Evolutionary conservation across 768 basidiomycete genomes (phyloP).

Genomic region (Termitomyces sp.): DNA sequence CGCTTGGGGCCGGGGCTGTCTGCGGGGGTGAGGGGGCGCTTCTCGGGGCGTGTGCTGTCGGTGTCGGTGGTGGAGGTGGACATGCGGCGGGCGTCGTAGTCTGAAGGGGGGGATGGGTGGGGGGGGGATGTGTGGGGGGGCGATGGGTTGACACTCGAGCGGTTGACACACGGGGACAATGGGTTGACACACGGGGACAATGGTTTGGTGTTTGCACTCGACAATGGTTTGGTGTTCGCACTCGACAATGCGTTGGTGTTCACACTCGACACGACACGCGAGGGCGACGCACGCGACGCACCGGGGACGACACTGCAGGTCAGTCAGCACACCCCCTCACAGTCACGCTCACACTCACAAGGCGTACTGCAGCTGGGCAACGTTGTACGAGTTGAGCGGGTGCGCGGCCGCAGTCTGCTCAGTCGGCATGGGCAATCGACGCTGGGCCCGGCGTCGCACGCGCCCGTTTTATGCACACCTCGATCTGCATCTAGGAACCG

Average conservation of each 20-base stretch:
- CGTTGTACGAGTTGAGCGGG: constrained; percentile 54
- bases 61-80: constrained; percentile 67
- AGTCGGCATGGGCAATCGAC: constrained; percentile 46
- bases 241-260: too few relatives aligned
- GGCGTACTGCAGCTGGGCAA: constrained; percentile 56
- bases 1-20: constrained; percentile 53
- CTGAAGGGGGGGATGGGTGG: too few relatives aligned
- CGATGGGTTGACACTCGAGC: too few relatives aligned
- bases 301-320: too few relatives aligned
- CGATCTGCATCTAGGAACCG: constrained; percentile 16
- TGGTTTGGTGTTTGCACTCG: too few relatives aligned
- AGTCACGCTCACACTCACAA: constrained; percentile 33
- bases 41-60: constrained; percentile 59
- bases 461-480: constrained; percentile 16
- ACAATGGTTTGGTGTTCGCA: too few relatives aligned
- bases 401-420: constrained; percentile 27
- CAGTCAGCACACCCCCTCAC: too few relatives aligned
- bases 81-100: constrained; percentile 68
- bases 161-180: too few relatives aligned
- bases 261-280: too few relatives aligned
- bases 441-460: neutral
- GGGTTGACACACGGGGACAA: too few relatives aligned
- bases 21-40: constrained; percentile 49
- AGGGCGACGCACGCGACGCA: too few relatives aligned
- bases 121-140: too few relatives aligned